phyloP scores from a whole-genome alignment of 2,329 filamentous ascomycete genomes.

The Penicillium fuscoglaucum region DNA sequence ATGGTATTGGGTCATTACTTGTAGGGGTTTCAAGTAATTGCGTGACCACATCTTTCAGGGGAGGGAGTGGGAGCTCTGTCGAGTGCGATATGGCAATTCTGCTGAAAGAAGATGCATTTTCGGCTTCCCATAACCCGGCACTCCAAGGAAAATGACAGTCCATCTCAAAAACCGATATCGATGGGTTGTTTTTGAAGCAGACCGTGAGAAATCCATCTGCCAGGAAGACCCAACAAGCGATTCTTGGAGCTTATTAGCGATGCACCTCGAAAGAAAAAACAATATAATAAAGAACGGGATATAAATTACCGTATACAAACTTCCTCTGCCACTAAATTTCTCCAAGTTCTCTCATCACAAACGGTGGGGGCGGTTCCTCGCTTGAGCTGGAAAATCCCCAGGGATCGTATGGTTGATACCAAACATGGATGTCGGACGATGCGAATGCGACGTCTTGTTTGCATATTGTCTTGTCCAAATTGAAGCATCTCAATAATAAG shows the following conservation, averaged over 20 bases:
- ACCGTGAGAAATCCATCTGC: slow-evolving; percentile 36
- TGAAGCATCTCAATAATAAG: slow-evolving; percentile 37
- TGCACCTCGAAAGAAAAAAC: neutral
- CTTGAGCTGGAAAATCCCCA: slow-evolving; percentile 31
- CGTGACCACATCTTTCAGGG: slow-evolving; percentile 25
- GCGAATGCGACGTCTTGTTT: slow-evolving; percentile 33
- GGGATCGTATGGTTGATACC: slow-evolving; percentile 31
- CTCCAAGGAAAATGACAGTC: slow-evolving; percentile 34
- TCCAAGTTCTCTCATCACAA: slow-evolving; percentile 27
- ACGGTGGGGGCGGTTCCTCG: slow-evolving; percentile 14
- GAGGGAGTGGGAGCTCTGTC: slow-evolving; percentile 20
- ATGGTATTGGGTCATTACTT: slow-evolving; percentile 17
- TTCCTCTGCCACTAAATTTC: slow-evolving; percentile 27
- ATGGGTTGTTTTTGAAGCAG: slow-evolving; percentile 35
- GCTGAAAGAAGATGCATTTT: slow-evolving; percentile 28
- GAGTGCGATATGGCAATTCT: slow-evolving; percentile 17
- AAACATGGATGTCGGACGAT: slow-evolving; percentile 34
- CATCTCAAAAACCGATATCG: slow-evolving; percentile 34
- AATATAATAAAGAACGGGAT: neutral
- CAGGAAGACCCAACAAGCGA: slow-evolving; percentile 35
- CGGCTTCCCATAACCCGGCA: slow-evolving; percentile 33
- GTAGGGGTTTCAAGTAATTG: slow-evolving; percentile 27
- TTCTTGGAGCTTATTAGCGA: slow-evolving; percentile 11
- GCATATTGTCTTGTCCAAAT: slow-evolving; percentile 31
- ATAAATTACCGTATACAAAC: slow-evolving; percentile 27